A percentile compares a stretch with the other conserved stretches of the same genome.
These are phyloP conservation scores for Hsuehochloa calcarea DNA, from an alignment of 176 grass and related monocot species.

Conservation along the genomic window DNA sequence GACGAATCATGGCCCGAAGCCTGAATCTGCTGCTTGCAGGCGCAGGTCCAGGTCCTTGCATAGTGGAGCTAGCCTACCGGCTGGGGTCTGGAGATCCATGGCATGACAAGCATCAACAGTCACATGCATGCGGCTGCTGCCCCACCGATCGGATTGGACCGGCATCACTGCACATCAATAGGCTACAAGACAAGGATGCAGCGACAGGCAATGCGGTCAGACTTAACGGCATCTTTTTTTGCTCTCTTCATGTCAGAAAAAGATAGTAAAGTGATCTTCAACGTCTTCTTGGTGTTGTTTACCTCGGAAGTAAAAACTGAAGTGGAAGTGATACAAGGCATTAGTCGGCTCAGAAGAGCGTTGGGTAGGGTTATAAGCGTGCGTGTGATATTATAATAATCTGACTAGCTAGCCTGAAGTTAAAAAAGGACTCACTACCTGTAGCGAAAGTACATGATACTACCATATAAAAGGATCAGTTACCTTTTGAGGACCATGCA, in stretches of 20 bases:
- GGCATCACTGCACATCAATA: conserved; percentile 13
- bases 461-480: not conserved
- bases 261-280: not conserved
- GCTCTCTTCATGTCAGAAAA: not conserved
- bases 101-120: not conserved
- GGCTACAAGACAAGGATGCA: not conserved
- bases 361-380: not conserved
- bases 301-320: not conserved
- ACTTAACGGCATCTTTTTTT: not conserved
- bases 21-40: not conserved
- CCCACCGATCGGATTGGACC: not conserved
- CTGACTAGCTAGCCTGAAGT: too few relatives aligned
- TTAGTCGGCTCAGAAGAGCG: not conserved
- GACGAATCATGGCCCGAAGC: not conserved
- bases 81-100: not conserved
- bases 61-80: not conserved
- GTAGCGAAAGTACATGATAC: not conserved
- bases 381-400: too few relatives aligned
- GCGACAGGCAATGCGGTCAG: not conserved
- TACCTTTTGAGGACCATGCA: not conserved
- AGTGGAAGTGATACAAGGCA: not conserved
- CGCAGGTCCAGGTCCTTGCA: not conserved
- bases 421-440: not conserved
- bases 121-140: not conserved
- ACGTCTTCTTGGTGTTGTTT: not conserved